Evolutionary conservation across 768 basidiomycete genomes (phyloP), one percentile per base, ranked within the genome.

Genomic region (Suillus alpinus): DNA sequence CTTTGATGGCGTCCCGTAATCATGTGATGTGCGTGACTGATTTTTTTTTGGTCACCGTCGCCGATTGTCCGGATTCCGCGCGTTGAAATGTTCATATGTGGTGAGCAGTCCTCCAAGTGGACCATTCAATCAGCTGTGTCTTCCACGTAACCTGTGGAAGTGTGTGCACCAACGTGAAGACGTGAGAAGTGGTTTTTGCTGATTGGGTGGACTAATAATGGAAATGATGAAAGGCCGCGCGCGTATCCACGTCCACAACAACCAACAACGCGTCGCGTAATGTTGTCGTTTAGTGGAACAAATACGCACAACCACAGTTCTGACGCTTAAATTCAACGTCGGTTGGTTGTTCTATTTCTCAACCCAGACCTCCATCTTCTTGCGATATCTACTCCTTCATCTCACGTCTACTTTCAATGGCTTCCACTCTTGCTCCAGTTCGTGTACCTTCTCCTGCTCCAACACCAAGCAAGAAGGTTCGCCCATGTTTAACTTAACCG

Each of bases 401-500:
- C 26, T 47, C 32, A n/a, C 49, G 36, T 62, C 47, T 58, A 61
- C 53, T 14, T 59, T 36, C 58, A 37, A 73, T 75, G 74, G 65
- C 69, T 62, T 29, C 72, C 0, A 50, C 37, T 18, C 55, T 67
- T 31, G 20, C 64, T 23, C 57, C 55, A 37, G 46, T 43, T 20
- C 70, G 70, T 64, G 61, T 65, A 50, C 23, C 67, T 41, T 72
- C 73, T 16, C 68, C 72, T 10, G 53, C 47, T 14, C 65, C 61
- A 31, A 83, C 83, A 0, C 83, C 83, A 18, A 83, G 81, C 71
- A 85, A 85, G 66, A 79, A 81, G 79, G 83, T 83, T 20, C 0
- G 64, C 47, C 62, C 58, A 0, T 18, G 14, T 29, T 5, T 16
- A 16, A 10, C 20, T 39, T 37, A 57, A 34, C 20, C 39, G 52